Percentiles rank a stretch among this genome's conserved stretches.
Conservation (phyloP, 768 basidiomycete species). For the Tulasnella sp. region DNA sequence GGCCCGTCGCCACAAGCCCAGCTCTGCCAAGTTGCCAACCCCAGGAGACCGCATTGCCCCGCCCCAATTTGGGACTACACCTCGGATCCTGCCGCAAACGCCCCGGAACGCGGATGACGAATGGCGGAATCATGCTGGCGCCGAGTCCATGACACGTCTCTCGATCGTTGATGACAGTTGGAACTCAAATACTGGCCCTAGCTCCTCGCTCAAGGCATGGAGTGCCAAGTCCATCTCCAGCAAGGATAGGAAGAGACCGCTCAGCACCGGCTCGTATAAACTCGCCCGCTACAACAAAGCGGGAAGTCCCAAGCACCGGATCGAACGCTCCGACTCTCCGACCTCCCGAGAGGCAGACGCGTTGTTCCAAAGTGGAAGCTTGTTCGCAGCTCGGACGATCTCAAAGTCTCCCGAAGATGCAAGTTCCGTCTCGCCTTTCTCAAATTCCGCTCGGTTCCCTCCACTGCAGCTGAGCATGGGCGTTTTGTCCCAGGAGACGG, state of each 20-base stretch:
- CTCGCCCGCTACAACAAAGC: not conserved
- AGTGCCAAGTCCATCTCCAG: not conserved
- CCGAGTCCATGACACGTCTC: constrained; percentile 22
- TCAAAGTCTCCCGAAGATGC: not conserved
- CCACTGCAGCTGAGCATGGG: not conserved
- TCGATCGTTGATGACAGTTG: constrained; percentile 13
- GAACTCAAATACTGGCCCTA: not conserved
- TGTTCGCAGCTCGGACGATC: not conserved
- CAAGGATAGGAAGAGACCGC: constrained; percentile 15
- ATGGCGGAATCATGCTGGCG: constrained; percentile 12
- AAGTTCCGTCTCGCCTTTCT: not conserved
- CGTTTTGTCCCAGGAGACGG: constrained; percentile 1
- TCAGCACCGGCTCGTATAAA: not conserved
- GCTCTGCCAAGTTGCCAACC: not conserved
- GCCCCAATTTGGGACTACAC: constrained; percentile 8
- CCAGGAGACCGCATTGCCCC: constrained; percentile 16
- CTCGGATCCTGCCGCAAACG: constrained; percentile 1
- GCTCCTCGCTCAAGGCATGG: not conserved
- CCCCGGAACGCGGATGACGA: constrained; percentile 13
- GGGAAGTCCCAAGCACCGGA: not conserved
- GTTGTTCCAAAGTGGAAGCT: not conserved
- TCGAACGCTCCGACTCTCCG: constrained; percentile 8
- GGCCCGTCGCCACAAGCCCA: constrained; percentile 6
- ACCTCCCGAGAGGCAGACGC: not conserved
- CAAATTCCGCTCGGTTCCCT: constrained; percentile 7